A percentile compares a stretch with the other conserved stretches of the same genome.
Evolutionary conservation across 2,329 filamentous ascomycete species (phyloP).

Genomic region (Ophiocordyceps camponoti-saundersi): DNA sequence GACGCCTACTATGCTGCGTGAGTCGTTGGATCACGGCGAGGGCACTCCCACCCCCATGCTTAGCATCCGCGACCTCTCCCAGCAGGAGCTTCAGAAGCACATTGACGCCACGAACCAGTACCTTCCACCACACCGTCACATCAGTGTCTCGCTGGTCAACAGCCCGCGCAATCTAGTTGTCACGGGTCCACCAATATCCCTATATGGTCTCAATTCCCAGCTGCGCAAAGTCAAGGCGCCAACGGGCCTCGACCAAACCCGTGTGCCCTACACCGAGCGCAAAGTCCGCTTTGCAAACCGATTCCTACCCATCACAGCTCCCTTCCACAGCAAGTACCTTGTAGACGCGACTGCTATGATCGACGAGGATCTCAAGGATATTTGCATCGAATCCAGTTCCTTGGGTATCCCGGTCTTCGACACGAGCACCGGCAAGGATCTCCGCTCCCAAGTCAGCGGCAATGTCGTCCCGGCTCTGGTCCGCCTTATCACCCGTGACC

Average conservation of each 20-base stretch:
- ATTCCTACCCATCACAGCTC: slow-evolving; percentile 92
- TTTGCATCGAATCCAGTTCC: slow-evolving; percentile 55
- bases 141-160: slow-evolving; percentile 89
- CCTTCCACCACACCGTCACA: slow-evolving; percentile 79
- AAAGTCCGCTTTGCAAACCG: slow-evolving; percentile 95
- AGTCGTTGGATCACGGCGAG: slow-evolving; percentile 87
- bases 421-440: slow-evolving; percentile 74
- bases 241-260: slow-evolving; percentile 90
- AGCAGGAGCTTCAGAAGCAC: slow-evolving; percentile 82
- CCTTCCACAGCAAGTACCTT: slow-evolving; percentile 95
- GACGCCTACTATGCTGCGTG: slow-evolving; percentile 75
- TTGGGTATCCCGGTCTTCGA: slow-evolving; percentile 79
- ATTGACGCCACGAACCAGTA: slow-evolving; percentile 96
- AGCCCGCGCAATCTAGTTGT: slow-evolving; percentile 95
- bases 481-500: slow-evolving; percentile 84
- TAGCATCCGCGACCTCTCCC: slow-evolving; percentile 84
- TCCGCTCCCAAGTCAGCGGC: slow-evolving; percentile 51
- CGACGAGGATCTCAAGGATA: slow-evolving; percentile 69
- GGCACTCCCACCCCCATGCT: slow-evolving; percentile 95
- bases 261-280: slow-evolving; percentile 85
- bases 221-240: slow-evolving; percentile 93
- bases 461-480: slow-evolving; percentile 77
- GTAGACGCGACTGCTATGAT: slow-evolving; percentile 67
- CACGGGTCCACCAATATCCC: slow-evolving; percentile 84
- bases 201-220: slow-evolving; percentile 90